Evolutionary conservation across 495 filamentous ascomycete species (phyloP).

Genomic region (Choiromyces venosus): DNA sequence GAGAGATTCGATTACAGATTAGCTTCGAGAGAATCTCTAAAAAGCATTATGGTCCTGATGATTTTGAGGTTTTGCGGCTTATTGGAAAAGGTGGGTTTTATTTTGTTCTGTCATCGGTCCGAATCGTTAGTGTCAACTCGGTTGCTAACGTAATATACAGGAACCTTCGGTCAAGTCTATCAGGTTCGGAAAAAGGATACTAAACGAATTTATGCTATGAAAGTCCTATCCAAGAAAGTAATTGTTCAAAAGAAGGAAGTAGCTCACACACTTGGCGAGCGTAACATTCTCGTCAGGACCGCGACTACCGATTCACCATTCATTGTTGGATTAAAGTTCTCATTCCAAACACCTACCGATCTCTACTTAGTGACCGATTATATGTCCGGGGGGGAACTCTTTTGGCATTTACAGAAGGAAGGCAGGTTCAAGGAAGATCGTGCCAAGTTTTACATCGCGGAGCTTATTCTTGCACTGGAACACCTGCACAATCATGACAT

Average conservation of each 20-base stretch:
- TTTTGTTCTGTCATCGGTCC: neutral
- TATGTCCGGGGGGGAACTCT: slow-evolving; percentile 97
- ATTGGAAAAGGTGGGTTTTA: slow-evolving; percentile 72
- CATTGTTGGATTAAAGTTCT: slow-evolving; percentile 97
- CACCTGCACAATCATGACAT: slow-evolving; percentile 96
- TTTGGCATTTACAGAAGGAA: slow-evolving; percentile 98
- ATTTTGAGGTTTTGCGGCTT: slow-evolving; percentile 90
- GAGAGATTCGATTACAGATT: slow-evolving; percentile 85
- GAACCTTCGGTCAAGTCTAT: slow-evolving; percentile 98
- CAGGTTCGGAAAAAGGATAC: slow-evolving; percentile 99
- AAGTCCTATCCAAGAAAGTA: slow-evolving; percentile 97
- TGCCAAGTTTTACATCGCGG: slow-evolving; percentile 98
- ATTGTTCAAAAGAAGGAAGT: slow-evolving; percentile 99
- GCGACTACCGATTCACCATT: slow-evolving; percentile 94
- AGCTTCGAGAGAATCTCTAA: slow-evolving; percentile 83
- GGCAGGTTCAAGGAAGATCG: slow-evolving; percentile 90
- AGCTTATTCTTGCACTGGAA: slow-evolving; percentile 90
- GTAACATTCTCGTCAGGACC: slow-evolving; percentile 93
- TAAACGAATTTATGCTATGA: slow-evolving; percentile 95
- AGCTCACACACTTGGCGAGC: slow-evolving; percentile 90
- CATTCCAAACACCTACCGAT: slow-evolving; percentile 95
- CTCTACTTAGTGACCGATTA: slow-evolving; percentile 98
- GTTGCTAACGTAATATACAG: slow-evolving; percentile 33
- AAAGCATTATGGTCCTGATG: slow-evolving; percentile 90
- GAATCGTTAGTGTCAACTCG: neutral